Base-by-base conservation (phyloP, 257 asterid species). In the Penstemon eatonii region DNA sequence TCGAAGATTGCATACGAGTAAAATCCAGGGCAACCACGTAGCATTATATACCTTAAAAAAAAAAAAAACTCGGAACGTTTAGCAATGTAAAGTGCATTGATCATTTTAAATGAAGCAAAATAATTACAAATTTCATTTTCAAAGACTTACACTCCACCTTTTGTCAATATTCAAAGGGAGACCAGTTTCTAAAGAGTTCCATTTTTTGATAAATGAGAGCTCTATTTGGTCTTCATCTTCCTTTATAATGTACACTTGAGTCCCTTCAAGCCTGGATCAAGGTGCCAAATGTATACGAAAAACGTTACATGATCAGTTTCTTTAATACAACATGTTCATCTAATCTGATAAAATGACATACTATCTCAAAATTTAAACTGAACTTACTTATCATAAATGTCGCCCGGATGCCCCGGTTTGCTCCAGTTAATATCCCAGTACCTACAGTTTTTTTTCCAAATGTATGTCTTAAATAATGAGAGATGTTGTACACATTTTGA, bases 381-480 rank as follows among this genome's bases (percentile, higher is more conserved):
- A 25, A 25, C 78, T 72, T 79, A 86, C 86, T 50, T 81, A 65
- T 73, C 76, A 69, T 80, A 79, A 69, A 33, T 43, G 50, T 74
- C 66, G 5, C 4, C 9, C 5, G 56, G 54, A 3, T 61, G 68
- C 5, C 72, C 83, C 39, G 82, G 85, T 70, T 77, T 76, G 63
- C 65, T 80, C 96, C 92, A 89, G 8, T 82, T 75, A 5, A 79
- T 64, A 76, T 89, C 96, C 96, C 96, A 89, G 55, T 87, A 85
- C 15, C 95, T 89, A 73, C 72, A 76, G n/a, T 68, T 50, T 40
- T 25, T 25, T 25, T 25, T 25, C 33, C 33, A 25, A 2, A 25
- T 25, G 33, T 1, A 1, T 25, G 33, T 25, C 33, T 25, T 25
- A 25, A 25, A 25, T 25, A 25, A 25, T 25, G 33, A 25, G 33